These are phyloP conservation scores for Leptographium lundbergii DNA, from an alignment of 2,329 filamentous ascomycete genomes.

Conservation along the genomic window DNA sequence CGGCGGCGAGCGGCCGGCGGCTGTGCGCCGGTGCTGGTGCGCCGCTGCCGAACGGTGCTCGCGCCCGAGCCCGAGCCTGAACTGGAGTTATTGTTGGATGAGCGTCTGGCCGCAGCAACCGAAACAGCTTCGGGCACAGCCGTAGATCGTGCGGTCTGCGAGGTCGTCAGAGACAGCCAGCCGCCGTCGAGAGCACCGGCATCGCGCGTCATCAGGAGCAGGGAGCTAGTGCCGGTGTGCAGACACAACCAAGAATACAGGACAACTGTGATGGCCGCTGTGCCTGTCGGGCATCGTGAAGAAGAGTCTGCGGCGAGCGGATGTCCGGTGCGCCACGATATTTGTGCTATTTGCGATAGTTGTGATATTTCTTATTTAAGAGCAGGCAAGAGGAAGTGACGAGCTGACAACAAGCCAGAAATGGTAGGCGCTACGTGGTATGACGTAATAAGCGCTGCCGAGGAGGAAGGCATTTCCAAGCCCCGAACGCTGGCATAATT, in stretches of 20 bases:
- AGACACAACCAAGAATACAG: neutral
- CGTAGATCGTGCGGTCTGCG: neutral
- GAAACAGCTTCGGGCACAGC: neutral
- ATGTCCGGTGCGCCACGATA: neutral
- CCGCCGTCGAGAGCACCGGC: neutral
- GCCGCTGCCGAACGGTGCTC: neutral
- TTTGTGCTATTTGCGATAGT: neutral
- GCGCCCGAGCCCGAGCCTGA: neutral
- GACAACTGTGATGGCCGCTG: neutral
- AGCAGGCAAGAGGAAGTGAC: neutral
- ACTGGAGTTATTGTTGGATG: neutral
- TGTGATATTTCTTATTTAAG: neutral
- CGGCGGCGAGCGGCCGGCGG: conserved; percentile 11
- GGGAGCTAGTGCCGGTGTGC: neutral
- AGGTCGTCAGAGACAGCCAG: neutral
- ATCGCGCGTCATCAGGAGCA: neutral
- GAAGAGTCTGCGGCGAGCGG: neutral
- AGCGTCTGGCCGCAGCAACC: neutral
- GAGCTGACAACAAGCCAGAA: neutral
- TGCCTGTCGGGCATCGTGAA: neutral
- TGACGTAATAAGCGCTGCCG: neutral
- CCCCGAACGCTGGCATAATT: no score
- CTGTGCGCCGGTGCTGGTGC: neutral
- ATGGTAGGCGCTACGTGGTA: neutral
- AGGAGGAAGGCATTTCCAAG: neutral